Conservation (phyloP, 208 protist species). For the Trypanosoma rangeli region DNA sequence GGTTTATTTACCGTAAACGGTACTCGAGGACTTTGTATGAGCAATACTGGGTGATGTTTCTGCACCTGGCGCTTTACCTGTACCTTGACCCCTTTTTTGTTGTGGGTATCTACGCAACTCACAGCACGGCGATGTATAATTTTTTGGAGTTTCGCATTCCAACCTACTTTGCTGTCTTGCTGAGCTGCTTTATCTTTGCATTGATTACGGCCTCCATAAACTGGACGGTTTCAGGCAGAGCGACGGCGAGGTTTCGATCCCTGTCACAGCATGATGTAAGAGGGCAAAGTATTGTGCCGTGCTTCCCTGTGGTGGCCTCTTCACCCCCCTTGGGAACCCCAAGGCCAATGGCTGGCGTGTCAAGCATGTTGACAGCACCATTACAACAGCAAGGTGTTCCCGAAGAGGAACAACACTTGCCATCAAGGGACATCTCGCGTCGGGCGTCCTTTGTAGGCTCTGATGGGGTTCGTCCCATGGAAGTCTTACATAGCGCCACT, state of each 20-base stretch:
- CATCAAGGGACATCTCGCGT: constrained; percentile 1
- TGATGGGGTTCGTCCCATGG: constrained; percentile 11
- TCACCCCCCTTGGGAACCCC: neutral
- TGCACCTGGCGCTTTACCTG: constrained; percentile 49
- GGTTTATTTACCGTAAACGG: constrained; percentile 49
- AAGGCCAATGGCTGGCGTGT: neutral
- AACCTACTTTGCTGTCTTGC: constrained; percentile 62
- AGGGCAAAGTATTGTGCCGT: neutral
- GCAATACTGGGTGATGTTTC: constrained; percentile 55
- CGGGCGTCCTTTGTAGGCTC: neutral
- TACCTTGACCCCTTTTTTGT: constrained; percentile 75
- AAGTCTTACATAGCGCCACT: constrained; percentile 12
- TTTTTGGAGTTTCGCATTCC: constrained; percentile 77
- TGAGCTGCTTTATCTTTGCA: constrained; percentile 67
- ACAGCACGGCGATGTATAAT: constrained; percentile 11
- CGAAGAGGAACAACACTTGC: neutral
- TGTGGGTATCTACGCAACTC: constrained; percentile 40
- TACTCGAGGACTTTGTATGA: constrained; percentile 42
- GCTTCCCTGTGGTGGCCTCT: neutral
- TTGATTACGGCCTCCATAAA: constrained; percentile 47
- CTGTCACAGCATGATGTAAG: neutral
- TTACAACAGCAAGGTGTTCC: neutral
- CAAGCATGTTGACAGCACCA: neutral
- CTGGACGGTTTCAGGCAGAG: constrained; percentile 8
- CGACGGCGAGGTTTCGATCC: neutral